Conservation (phyloP, 306 rosid genomes). For the Acacia acuminata region DNA sequence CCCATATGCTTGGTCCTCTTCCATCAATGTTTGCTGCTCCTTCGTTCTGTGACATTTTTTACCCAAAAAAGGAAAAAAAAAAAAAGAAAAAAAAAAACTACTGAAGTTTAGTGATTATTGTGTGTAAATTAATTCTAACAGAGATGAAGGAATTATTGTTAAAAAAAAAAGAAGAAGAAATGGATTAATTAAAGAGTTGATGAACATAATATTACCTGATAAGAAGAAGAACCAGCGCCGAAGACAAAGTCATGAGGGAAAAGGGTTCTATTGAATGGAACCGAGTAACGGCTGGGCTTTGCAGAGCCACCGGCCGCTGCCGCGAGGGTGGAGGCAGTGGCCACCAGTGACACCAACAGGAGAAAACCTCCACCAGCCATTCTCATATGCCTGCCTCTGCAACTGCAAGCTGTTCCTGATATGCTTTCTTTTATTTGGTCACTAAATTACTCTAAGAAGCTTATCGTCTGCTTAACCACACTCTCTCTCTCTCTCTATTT, state of each 20-base stretch:
- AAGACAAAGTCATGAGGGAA: conserved; percentile 44
- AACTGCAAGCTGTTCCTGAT: not conserved
- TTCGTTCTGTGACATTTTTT: conserved; percentile 27
- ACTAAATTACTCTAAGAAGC: too few relatives aligned
- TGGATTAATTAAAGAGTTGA: too few relatives aligned
- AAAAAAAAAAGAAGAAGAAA: too few relatives aligned
- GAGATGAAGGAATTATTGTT: not conserved
- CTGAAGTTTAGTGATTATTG: not conserved
- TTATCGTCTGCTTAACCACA: too few relatives aligned
- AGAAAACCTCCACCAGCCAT: not conserved
- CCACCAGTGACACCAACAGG: not conserved
- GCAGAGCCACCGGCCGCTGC: not conserved
- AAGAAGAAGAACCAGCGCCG: conserved; percentile 49
- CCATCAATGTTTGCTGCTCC: conserved; percentile 42
- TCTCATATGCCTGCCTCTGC: not conserved
- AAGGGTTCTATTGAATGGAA: conserved; percentile 32
- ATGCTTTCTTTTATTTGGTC: too few relatives aligned
- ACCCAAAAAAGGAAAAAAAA: not conserved
- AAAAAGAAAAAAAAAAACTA: not conserved
- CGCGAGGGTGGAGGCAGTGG: not conserved
- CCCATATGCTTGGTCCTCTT: conserved; percentile 51
- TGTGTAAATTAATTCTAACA: too few relatives aligned
- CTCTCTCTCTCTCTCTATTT: too few relatives aligned
- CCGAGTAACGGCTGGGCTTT: conserved; percentile 11
- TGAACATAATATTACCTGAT: conserved; percentile 35